These are phyloP conservation scores for Polysphondylium violaceum DNA, from an alignment of 78 protist genomes.

Conservation along the genomic window DNA sequence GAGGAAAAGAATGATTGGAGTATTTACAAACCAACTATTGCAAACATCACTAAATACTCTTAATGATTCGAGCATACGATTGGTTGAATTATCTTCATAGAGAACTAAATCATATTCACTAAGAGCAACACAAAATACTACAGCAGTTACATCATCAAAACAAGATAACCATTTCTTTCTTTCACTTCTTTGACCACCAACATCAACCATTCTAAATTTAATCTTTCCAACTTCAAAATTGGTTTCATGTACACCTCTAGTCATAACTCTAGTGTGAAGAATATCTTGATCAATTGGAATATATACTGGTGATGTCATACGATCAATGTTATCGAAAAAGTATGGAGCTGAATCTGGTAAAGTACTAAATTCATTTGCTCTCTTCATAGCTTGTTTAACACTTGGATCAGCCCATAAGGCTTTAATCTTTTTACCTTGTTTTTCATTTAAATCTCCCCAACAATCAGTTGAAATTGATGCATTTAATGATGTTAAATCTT, in stretches of 20 bases:
- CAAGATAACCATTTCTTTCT: slow-evolving; percentile 95
- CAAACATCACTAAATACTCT: slow-evolving; percentile 87
- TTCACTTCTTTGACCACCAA: slow-evolving; percentile 96
- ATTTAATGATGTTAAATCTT: slow-evolving; percentile 68
- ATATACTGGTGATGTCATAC: slow-evolving; percentile 78
- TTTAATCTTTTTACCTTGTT: slow-evolving; percentile 66
- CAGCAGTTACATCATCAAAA: slow-evolving; percentile 92
- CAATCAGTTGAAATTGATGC: slow-evolving; percentile 45
- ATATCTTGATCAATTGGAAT: slow-evolving; percentile 88
- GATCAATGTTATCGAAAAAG: slow-evolving; percentile 81
- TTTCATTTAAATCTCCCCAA: slow-evolving; percentile 61
- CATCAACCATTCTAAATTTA: slow-evolving; percentile 88
- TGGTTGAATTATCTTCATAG: slow-evolving; percentile 85
- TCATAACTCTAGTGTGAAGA: slow-evolving; percentile 85
- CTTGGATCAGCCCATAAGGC: slow-evolving; percentile 90
- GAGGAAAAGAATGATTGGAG: slow-evolving; percentile 84
- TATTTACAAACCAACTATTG: slow-evolving; percentile 87
- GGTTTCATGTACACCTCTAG: slow-evolving; percentile 88
- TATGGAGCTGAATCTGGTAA: slow-evolving; percentile 79
- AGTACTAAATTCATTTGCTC: slow-evolving; percentile 85
- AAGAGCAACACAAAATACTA: slow-evolving; percentile 87
- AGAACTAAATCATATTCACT: slow-evolving; percentile 82
- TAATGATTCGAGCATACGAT: slow-evolving; percentile 85
- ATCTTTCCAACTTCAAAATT: slow-evolving; percentile 83
- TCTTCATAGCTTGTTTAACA: slow-evolving; percentile 83